A percentile compares a stretch with the other conserved stretches of the same genome.
Evolutionary conservation across 805 yeast species (phyloP).

Genomic region (Metschnikowia baotianmanensis): DNA sequence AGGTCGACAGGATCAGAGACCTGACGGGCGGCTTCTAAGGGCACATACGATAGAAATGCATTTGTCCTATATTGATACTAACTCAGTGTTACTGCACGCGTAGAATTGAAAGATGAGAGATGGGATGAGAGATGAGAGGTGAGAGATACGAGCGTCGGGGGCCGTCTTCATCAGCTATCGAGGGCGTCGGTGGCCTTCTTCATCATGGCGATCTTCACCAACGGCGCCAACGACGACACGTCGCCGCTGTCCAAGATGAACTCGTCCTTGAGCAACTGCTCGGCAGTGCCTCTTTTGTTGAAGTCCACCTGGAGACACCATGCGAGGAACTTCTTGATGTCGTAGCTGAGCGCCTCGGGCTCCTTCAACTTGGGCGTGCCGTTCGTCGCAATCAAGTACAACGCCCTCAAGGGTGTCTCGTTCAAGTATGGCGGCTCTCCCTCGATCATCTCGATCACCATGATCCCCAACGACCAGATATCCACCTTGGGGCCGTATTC

Average conservation of each 20-base stretch:
- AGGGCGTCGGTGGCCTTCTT: conserved; percentile 46
- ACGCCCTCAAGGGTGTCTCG: conserved; percentile 91
- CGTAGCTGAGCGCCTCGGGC: conserved; percentile 71
- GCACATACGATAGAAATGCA: not conserved
- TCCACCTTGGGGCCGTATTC: conserved; percentile 97
- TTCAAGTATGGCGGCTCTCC: conserved; percentile 98
- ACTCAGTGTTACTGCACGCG: conserved; percentile 9
- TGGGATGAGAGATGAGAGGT: too few relatives aligned
- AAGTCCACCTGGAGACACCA: conserved; percentile 82
- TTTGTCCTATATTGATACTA: conserved; percentile 7
- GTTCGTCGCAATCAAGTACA: conserved; percentile 91
- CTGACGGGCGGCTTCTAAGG: conserved; percentile 44
- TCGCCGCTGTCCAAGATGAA: conserved; percentile 64
- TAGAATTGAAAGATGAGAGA: conserved; percentile 5
- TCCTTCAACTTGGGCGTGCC: conserved; percentile 94
- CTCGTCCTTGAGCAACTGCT: conserved; percentile 62
- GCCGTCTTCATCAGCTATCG: conserved; percentile 11
- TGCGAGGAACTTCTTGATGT: conserved; percentile 66
- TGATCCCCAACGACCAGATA: conserved; percentile 96
- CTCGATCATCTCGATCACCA: conserved; percentile 98
- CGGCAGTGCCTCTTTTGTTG: conserved; percentile 75
- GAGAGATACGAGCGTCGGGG: too few relatives aligned
- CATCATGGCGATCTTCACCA: conserved; percentile 70
- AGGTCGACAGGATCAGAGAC: conserved; percentile 56
- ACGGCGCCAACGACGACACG: conserved; percentile 61